Evolutionary conservation across 345 rosid genomes (phyloP).

Genomic region (Bruguiera sexangula): DNA sequence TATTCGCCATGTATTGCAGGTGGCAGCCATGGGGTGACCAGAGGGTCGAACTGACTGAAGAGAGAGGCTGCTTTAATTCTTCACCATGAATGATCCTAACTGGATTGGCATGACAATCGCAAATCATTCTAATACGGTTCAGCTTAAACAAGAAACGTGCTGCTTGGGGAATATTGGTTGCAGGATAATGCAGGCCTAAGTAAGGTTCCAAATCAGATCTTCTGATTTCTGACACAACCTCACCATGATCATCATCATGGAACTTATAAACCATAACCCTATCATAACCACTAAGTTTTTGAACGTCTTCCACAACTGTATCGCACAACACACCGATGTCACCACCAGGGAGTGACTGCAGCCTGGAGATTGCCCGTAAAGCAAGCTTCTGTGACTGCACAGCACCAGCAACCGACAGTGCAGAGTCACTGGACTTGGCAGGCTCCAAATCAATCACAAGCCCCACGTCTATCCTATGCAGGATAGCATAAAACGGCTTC

Average conservation of each 20-base stretch:
- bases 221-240: slow-evolving; percentile 77
- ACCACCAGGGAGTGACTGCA: slow-evolving; percentile 80
- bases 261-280: slow-evolving; percentile 87
- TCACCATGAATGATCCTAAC: slow-evolving; percentile 63
- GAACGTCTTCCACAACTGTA: slow-evolving; percentile 82
- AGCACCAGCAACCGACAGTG: slow-evolving; percentile 66
- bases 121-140: slow-evolving; percentile 74
- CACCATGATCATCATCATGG: slow-evolving; percentile 88
- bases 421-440: slow-evolving; percentile 53
- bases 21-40: slow-evolving; percentile 75
- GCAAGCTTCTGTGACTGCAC: slow-evolving; percentile 88
- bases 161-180: slow-evolving; percentile 82
- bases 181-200: slow-evolving; percentile 85
- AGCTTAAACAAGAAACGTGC: slow-evolving; percentile 82
- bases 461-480: slow-evolving; percentile 76
- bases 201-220: slow-evolving; percentile 87
- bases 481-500: slow-evolving; percentile 72
- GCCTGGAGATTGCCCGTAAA: slow-evolving; percentile 70
- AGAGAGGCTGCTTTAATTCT: slow-evolving; percentile 60
- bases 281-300: slow-evolving; percentile 76
- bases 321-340: slow-evolving; percentile 79
- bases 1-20: slow-evolving; percentile 70
- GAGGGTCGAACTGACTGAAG: slow-evolving; percentile 72
- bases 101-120: slow-evolving; percentile 63
- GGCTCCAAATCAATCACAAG: slow-evolving; percentile 86